Evolutionary conservation across 1,139 yeast genomes (phyloP).

Genomic region (Geotrichum klebahnii): DNA sequence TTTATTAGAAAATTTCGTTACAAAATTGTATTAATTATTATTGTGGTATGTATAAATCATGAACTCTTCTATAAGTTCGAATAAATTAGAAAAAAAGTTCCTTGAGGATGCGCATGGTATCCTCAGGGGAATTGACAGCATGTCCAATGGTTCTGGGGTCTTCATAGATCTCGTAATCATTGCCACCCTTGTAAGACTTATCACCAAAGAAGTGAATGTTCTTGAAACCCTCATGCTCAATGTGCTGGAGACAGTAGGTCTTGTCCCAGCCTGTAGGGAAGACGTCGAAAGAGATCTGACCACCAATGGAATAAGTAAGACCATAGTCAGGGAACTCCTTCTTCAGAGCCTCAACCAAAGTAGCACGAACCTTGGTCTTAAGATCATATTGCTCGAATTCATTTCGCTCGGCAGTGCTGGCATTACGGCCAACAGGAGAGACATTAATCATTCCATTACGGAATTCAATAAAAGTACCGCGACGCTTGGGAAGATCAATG

Average conservation of each 20-base stretch:
- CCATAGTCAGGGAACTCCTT: constrained; percentile 76
- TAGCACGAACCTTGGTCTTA: constrained; percentile 71
- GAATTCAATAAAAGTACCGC: constrained; percentile 97
- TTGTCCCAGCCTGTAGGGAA: constrained; percentile 99
- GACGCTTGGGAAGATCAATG: constrained; percentile 70
- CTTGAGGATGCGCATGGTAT: constrained; percentile 78
- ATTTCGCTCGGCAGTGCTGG: constrained; percentile 86
- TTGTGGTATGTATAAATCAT: background rate
- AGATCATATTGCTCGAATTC: constrained; percentile 84
- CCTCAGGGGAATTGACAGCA: constrained; percentile 81
- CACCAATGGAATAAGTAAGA: constrained; percentile 95
- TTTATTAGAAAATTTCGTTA: constrained; percentile 13
- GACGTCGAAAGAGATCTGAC: constrained; percentile 97
- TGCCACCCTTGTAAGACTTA: constrained; percentile 95
- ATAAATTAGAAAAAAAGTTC: constrained; percentile 53
- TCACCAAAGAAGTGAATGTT: constrained; percentile 97
- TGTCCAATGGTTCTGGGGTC: constrained; percentile 95
- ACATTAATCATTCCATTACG: constrained; percentile 99
- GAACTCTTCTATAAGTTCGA: too few relatives aligned
- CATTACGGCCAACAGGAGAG: constrained; percentile 97
- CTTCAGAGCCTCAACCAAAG: constrained; percentile 77
- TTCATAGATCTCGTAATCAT: constrained; percentile 91
- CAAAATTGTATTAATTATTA: too few relatives aligned
- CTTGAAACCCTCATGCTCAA: constrained; percentile 75
- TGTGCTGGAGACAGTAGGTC: constrained; percentile 94